These are phyloP conservation scores for Sordariomycetes sp. DNA, from an alignment of 2,329 filamentous ascomycete species.

Conservation along the genomic window DNA sequence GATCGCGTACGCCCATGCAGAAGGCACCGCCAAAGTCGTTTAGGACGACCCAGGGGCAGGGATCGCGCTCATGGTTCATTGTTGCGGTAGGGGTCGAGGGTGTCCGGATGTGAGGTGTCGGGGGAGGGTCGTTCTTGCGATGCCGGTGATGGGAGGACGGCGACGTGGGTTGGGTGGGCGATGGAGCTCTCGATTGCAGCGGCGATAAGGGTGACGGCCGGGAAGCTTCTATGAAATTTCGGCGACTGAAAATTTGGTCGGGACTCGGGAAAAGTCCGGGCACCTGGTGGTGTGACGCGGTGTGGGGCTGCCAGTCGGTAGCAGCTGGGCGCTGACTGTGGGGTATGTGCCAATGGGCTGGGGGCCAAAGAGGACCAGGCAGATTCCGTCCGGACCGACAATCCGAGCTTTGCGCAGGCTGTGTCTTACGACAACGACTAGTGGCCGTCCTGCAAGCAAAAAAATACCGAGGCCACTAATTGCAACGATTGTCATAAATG, in stretches of 20 bases:
- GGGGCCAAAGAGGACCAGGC: no score
- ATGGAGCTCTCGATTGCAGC: background rate
- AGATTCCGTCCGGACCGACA: no score
- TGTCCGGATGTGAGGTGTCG: background rate
- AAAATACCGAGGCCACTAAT: no score
- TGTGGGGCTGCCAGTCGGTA: background rate
- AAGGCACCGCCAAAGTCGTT: constrained; percentile 98
- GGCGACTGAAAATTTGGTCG: constrained; percentile 3
- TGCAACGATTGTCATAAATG: no score
- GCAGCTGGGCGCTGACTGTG: background rate
- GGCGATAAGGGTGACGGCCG: background rate
- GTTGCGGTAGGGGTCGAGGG: constrained; percentile 2
- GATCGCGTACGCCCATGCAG: constrained; percentile 70
- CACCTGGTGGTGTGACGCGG: background rate
- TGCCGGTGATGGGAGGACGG: background rate
- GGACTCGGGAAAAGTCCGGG: constrained; percentile 1
- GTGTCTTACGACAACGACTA: no score
- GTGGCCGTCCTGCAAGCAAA: no score
- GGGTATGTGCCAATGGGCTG: no score
- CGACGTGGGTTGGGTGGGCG: background rate
- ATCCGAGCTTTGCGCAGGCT: no score
- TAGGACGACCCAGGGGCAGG: constrained; percentile 90
- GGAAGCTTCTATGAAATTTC: constrained; percentile 1
- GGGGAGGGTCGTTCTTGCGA: background rate
- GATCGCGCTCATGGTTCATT: constrained; percentile 95